Evolutionary conservation across 768 basidiomycete genomes (phyloP), one percentile per base, ranked within the genome.

Genomic region (Podaxis sp.): DNA sequence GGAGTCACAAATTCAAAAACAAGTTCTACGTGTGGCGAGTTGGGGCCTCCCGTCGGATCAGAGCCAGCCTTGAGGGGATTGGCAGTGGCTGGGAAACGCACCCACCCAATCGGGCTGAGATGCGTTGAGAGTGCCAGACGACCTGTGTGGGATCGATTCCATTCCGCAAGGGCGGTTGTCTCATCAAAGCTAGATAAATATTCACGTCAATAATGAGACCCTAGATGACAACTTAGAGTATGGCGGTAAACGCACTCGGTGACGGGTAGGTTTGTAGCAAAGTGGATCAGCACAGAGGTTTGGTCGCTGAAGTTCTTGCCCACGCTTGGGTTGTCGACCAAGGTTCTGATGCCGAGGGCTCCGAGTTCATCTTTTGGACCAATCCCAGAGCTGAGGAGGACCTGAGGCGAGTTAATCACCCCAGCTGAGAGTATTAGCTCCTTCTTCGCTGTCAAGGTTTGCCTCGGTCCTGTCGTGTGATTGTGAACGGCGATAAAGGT

Each of bases 1-100:
- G 49, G 5, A 6, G 20, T 50, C 12, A 50, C 24, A 10, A 12
- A 12, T 13, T 10, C 22, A 28, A 65, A 44, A 10, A 56, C 49
- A 20, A 65, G 44, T 28, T 65, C 64, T 36, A 62, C 20, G 33
- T 65, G 64, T 26, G 64, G 60, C 3, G 61, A 30, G 20, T 58
- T 62, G 1, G 64, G 22, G 10, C 49, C 49, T 3, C 20, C 49
- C 5, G 49, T 24, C 8, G 49, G 49, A 24, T 50, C 49, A 12
- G 26, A 50, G 22, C 22, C 24, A 13, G 10, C 8, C 13, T 50
- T 53, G 33, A 56, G 56, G 3, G 54, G 51, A 49, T 30, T 26
- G 6, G 61, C 51, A 24, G 55, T 26, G 11, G 44, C 48, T 48
- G 54, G 33, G 4, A 62, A 33, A 6, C 61, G 54, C 7, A 62